Conservation (phyloP, 495 filamentous ascomycete species). For the Corynascus novoguineensis region DNA sequence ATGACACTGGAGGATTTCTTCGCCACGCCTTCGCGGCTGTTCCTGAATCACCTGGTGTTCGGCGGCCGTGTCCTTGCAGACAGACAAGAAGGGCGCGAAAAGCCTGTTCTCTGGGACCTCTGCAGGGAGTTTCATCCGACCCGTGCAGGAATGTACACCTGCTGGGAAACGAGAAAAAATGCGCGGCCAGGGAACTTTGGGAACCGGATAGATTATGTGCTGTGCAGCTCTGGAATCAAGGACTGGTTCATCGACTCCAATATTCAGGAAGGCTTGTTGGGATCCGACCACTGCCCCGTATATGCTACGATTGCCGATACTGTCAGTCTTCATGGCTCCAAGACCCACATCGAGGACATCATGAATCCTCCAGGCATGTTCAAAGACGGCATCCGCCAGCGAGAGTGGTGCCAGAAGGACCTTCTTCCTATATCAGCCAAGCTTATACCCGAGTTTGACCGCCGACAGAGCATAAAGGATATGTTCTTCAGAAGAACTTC, state of each 20-base stretch:
- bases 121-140: slow-evolving; percentile 75
- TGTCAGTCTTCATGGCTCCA: slow-evolving; percentile 43
- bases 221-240: slow-evolving; percentile 75
- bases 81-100: slow-evolving; percentile 66
- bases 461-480: slow-evolving; percentile 78
- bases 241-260: slow-evolving; percentile 82
- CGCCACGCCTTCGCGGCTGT: slow-evolving; percentile 64
- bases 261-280: slow-evolving; percentile 92
- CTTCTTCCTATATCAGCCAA: slow-evolving; percentile 71
- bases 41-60: slow-evolving; percentile 79
- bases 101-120: slow-evolving; percentile 77
- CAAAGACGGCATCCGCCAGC: slow-evolving; percentile 58
- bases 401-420: slow-evolving; percentile 61
- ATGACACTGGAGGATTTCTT: slow-evolving; percentile 48
- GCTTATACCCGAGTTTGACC: slow-evolving; percentile 81
- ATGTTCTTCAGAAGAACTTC: slow-evolving; percentile 69
- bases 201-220: slow-evolving; percentile 85
- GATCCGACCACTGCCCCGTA: slow-evolving; percentile 95
- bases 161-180: slow-evolving; percentile 55
- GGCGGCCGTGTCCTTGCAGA: slow-evolving; percentile 64
- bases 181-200: slow-evolving; percentile 87
- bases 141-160: slow-evolving; percentile 89
- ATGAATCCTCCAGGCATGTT: slow-evolving; percentile 79
- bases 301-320: slow-evolving; percentile 44
- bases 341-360: slow-evolving; percentile 60